Evolutionary conservation across 768 basidiomycete species (phyloP).

Genomic region (Suillus lakei): DNA sequence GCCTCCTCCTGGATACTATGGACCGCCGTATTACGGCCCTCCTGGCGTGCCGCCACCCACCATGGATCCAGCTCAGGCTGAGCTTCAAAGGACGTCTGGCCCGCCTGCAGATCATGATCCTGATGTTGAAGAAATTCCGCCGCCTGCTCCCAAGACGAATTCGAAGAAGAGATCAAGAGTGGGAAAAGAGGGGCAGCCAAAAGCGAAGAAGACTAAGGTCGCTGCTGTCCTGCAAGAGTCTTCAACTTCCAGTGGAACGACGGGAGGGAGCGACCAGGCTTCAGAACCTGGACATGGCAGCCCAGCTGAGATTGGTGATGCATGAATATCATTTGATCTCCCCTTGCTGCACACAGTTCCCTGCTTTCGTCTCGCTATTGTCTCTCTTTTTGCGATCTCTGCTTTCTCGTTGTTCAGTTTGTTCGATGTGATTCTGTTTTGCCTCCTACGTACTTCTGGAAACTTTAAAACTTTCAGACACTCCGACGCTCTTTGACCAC

Average conservation of each 20-base stretch:
- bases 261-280: constrained; percentile 30
- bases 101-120: constrained; percentile 17
- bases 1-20: constrained; percentile 45
- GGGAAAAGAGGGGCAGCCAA: constrained; percentile 34
- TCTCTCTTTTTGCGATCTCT: constrained; percentile 1
- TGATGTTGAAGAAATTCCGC: constrained; percentile 19
- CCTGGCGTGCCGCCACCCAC: constrained; percentile 37
- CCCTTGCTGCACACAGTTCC: constrained; percentile 10
- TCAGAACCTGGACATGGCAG: constrained; percentile 30
- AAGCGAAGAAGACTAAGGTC: constrained; percentile 39
- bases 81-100: constrained; percentile 24
- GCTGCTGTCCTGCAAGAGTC: constrained; percentile 14
- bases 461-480: constrained; percentile 22
- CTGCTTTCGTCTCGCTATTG: constrained; percentile 14
- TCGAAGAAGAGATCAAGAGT: constrained; percentile 35
- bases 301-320: constrained; percentile 29
- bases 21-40: constrained; percentile 33
- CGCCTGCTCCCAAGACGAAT: constrained; percentile 20
- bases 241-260: constrained; percentile 29
- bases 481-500: constrained; percentile 36
- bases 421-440: constrained; percentile 25
- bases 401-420: constrained; percentile 15
- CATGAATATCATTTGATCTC: constrained; percentile 17
- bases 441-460: constrained; percentile 23
- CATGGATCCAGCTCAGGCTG: constrained; percentile 31